phyloP scores from a whole-genome alignment of 352 stramenopile species.

The Globisporangium cystogenes region DNA sequence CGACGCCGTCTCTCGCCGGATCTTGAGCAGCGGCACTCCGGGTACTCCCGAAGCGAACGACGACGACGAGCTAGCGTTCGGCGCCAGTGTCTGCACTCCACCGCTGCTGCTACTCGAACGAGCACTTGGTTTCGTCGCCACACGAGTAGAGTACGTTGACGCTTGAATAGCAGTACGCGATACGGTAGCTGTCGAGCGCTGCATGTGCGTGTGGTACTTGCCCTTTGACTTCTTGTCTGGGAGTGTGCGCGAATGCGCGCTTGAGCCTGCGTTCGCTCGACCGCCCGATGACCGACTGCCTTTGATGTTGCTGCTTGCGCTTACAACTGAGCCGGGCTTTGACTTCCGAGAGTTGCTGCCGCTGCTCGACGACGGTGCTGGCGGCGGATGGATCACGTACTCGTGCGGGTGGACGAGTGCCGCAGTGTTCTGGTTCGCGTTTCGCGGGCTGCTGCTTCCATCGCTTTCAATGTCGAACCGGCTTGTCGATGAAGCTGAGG shows the following conservation, averaged over 20 bases:
- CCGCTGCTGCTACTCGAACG: background rate
- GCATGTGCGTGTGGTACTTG: background rate
- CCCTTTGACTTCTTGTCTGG: constrained; percentile 7
- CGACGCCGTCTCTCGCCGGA: constrained; percentile 45
- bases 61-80: constrained; percentile 1
- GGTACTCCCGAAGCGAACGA: background rate
- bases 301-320: background rate
- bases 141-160: constrained; percentile 6
- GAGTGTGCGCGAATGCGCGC: background rate
- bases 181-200: background rate
- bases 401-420: constrained; percentile 2
- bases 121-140: constrained; percentile 10
- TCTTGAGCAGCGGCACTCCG: constrained; percentile 25
- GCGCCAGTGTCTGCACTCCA: constrained; percentile 9
- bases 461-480: constrained; percentile 6
- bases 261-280: background rate
- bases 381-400: background rate
- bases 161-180: background rate
- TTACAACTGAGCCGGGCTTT: background rate
- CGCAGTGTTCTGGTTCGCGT: constrained; percentile 1
- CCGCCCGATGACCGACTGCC: background rate
- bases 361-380: constrained; percentile 3
- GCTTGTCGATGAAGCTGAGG: background rate
- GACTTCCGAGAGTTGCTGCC: constrained; percentile 2
- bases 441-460: background rate